Conservation (phyloP, 345 rosid species). For the Lenwebbia sp. region DNA sequence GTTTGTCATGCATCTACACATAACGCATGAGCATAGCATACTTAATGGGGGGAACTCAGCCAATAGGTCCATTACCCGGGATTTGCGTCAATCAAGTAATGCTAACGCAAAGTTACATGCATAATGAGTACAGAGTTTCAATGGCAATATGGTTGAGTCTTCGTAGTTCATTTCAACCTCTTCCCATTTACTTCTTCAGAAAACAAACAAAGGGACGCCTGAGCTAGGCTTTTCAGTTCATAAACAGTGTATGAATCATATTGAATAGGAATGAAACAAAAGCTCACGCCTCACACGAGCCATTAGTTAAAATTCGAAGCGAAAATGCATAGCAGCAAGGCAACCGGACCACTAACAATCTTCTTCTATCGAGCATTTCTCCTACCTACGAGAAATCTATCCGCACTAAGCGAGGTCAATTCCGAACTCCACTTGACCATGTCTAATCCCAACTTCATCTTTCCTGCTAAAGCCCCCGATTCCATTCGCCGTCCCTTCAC, state of each 20-base stretch:
- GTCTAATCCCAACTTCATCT: neutral
- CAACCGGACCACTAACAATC: neutral
- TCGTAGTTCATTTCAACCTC: neutral
- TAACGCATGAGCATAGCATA: neutral
- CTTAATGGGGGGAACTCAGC: neutral
- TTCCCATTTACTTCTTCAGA: neutral
- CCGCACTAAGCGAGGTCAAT: neutral
- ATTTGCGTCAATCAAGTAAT: neutral
- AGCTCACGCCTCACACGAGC: neutral
- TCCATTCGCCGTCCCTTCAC: neutral
- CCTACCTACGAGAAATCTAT: neutral
- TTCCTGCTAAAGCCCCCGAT: neutral
- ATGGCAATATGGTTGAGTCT: neutral
- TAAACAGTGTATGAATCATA: neutral
- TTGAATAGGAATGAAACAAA: neutral
- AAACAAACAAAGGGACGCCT: neutral
- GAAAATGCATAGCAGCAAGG: neutral
- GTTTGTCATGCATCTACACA: neutral
- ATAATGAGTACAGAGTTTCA: neutral
- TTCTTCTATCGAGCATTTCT: neutral
- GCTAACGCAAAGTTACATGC: neutral
- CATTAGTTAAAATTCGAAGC: neutral
- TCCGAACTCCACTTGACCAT: neutral
- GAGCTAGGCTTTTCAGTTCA: neutral
- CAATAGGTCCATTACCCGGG: neutral